These are phyloP conservation scores for Lactarius sanguifluus DNA, from an alignment of 768 basidiomycete species.

Conservation along the genomic window DNA sequence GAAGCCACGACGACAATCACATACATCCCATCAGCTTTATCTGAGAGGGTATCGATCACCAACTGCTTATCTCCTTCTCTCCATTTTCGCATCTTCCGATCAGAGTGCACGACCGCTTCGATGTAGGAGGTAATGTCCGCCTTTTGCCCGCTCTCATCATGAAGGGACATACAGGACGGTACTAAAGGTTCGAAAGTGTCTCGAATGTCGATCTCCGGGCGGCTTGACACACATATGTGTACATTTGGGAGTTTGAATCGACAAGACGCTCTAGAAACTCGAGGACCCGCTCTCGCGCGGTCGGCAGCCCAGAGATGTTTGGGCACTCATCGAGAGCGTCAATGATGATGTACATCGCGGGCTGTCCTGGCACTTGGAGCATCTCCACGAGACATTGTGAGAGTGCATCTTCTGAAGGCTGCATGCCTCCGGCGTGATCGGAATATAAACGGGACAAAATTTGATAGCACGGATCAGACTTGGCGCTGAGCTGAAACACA, in stretches of 20 bases:
- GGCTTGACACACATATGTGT: constrained; percentile 11
- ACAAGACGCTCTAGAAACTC: neutral
- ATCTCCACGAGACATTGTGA: constrained; percentile 7
- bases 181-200: neutral
- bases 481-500: neutral
- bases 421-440: neutral
- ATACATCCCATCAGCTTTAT: constrained; percentile 13
- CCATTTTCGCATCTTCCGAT: neutral
- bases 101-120: neutral
- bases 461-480: neutral
- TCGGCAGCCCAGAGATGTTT: neutral
- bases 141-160: constrained; percentile 1
- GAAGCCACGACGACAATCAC: neutral
- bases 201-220: constrained; percentile 12
- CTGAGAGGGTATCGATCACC: neutral
- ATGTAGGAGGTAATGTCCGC: neutral
- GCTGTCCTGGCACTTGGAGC: neutral
- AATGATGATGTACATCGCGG: neutral
- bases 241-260: neutral
- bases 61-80: neutral
- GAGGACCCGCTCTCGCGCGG: constrained; percentile 1
- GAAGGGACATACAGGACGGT: neutral
- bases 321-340: constrained; percentile 21
- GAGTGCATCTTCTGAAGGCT: neutral
- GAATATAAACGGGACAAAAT: neutral